Percentiles rank a stretch among this genome's conserved stretches.
phyloP scores from a whole-genome alignment of 2,329 filamentous ascomycete genomes.

The Pezicula neosporulosa region DNA sequence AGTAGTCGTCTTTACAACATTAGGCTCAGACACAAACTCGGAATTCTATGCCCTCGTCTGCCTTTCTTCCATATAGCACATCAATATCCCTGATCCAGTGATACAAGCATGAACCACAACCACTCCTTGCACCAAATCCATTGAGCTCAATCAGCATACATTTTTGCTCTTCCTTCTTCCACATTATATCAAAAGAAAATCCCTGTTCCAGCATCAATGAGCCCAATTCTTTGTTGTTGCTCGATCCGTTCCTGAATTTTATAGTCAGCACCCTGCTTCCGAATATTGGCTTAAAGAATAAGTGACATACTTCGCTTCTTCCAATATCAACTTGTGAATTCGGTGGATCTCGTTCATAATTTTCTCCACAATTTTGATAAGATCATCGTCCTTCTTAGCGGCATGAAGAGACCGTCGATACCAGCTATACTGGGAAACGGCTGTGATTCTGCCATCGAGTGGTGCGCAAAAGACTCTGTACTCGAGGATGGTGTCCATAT shows the following conservation, averaged over 20 bases:
- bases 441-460: slow-evolving; percentile 27
- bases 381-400: background rate
- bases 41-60: background rate
- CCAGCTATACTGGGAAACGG: slow-evolving; percentile 40
- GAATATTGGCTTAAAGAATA: slow-evolving; percentile 17
- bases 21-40: background rate
- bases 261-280: background rate
- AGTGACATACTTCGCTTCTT: slow-evolving; percentile 13
- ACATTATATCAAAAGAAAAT: slow-evolving; percentile 40
- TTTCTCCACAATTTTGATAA: slow-evolving; percentile 10
- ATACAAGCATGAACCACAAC: slow-evolving; percentile 43
- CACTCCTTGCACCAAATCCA: slow-evolving; percentile 39
- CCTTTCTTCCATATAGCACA: slow-evolving; percentile 3
- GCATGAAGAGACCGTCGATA: slow-evolving; percentile 31
- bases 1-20: no score
- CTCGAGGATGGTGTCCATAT: slow-evolving; percentile 35
- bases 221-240: no score
- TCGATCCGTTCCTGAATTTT: no score
- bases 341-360: slow-evolving; percentile 17
- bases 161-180: slow-evolving; percentile 23
- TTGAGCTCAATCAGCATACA: slow-evolving; percentile 40
- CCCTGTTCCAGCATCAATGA: slow-evolving; percentile 28
- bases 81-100: slow-evolving; percentile 33
- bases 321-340: slow-evolving; percentile 26
- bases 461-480: slow-evolving; percentile 43